phyloP scores from a whole-genome alignment of 352 stramenopile genomes.

The Globisporangium parvum region DNA sequence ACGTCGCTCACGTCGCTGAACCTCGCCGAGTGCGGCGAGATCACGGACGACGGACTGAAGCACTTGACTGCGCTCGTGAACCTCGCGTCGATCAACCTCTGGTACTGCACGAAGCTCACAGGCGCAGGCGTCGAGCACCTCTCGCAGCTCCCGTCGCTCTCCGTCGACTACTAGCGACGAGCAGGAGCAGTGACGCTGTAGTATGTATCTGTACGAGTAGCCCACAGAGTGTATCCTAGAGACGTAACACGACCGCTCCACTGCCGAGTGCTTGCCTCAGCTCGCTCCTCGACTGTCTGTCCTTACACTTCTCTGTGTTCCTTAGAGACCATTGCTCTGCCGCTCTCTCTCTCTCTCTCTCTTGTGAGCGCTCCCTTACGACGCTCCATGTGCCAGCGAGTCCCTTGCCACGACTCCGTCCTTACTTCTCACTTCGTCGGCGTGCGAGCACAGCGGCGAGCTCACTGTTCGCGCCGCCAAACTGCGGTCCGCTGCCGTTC shows the following conservation, averaged over 20 bases:
- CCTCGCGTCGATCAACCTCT: conserved; percentile 64
- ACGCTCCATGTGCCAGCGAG: neutral
- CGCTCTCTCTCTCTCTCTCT: too few relatives aligned
- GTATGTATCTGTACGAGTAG: too few relatives aligned
- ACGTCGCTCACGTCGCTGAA: conserved; percentile 62
- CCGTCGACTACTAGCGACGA: conserved; percentile 35
- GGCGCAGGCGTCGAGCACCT: conserved; percentile 42
- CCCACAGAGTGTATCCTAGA: too few relatives aligned
- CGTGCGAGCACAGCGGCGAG: conserved; percentile 74
- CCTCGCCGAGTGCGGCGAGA: conserved; percentile 60
- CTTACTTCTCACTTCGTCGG: conserved; percentile 41
- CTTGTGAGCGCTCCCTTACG: too few relatives aligned
- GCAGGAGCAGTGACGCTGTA: neutral
- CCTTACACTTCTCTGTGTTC: too few relatives aligned
- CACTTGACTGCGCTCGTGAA: conserved; percentile 40
- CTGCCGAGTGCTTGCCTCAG: too few relatives aligned
- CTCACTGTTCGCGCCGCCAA: conserved; percentile 75
- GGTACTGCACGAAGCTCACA: conserved; percentile 80
- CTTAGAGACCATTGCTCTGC: too few relatives aligned
- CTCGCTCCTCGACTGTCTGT: too few relatives aligned
- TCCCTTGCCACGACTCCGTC: too few relatives aligned
- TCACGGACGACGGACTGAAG: conserved; percentile 52
- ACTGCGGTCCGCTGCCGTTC: conserved; percentile 15
- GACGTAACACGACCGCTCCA: too few relatives aligned
- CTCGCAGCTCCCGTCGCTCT: conserved; percentile 32